Conservation (phyloP, 1,284 basidiomycete species). For the Entoloma clypeatum region DNA sequence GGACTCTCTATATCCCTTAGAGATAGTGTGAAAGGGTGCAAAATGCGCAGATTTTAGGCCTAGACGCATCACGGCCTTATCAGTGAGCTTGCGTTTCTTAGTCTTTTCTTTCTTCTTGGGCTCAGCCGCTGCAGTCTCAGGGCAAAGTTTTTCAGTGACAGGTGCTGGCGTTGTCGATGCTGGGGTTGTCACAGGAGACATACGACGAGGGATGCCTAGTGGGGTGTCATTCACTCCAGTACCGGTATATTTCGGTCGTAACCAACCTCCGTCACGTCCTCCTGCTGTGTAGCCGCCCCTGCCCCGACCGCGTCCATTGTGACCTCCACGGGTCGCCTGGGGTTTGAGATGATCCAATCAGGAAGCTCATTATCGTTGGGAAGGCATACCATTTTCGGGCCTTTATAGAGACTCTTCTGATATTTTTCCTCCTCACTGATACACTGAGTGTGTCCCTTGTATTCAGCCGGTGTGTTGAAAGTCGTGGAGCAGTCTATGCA, state of each 20-base stretch:
- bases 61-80: slow-evolving; percentile 21
- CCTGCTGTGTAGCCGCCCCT: slow-evolving; percentile 23
- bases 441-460: slow-evolving; percentile 81
- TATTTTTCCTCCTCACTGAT: slow-evolving; percentile 91
- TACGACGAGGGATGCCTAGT: slow-evolving; percentile 57
- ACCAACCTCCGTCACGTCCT: slow-evolving; percentile 29
- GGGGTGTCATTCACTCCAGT: slow-evolving; percentile 70
- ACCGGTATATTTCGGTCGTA: slow-evolving; percentile 31
- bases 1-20: too few relatives aligned
- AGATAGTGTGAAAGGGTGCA: too few relatives aligned
- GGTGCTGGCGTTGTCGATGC: slow-evolving; percentile 11
- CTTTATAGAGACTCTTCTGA: slow-evolving; percentile 81
- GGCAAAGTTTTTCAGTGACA: not conserved
- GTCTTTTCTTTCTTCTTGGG: slow-evolving; percentile 33
- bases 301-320: too few relatives aligned
- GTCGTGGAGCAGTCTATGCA: slow-evolving; percentile 87
- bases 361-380: not conserved
- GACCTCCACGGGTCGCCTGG: slow-evolving; percentile 14
- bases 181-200: slow-evolving; percentile 36
- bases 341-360: slow-evolving; percentile 3
- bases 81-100: slow-evolving; percentile 27
- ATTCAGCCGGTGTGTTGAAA: slow-evolving; percentile 71
- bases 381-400: slow-evolving; percentile 53
- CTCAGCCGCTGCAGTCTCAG: slow-evolving; percentile 3
- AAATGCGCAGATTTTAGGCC: too few relatives aligned